These are phyloP conservation scores for Eucalyptus regnans DNA, from an alignment of 345 rosid species.

Conservation along the genomic window DNA sequence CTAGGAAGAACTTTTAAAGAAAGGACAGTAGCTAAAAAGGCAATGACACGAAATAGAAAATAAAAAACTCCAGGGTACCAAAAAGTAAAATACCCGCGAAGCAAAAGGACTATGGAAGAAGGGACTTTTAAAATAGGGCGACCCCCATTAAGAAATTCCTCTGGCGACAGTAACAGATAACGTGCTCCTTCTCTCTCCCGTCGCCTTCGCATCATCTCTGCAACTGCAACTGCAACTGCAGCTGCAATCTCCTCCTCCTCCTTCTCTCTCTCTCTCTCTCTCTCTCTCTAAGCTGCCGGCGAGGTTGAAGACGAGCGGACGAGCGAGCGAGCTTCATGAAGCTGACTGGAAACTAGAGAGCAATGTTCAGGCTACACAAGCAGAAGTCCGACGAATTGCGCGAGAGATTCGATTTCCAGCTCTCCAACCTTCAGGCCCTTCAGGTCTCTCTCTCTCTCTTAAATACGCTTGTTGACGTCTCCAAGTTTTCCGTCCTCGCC, in stretches of 20 bases:
- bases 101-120: background rate
- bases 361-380: constrained; percentile 45
- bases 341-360: background rate
- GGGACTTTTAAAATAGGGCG: background rate
- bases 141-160: background rate
- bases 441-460: constrained; percentile 21
- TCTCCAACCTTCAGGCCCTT: constrained; percentile 38
- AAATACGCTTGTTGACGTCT: background rate
- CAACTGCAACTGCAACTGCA: background rate
- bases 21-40: background rate
- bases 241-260: background rate
- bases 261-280: background rate
- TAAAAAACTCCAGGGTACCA: background rate
- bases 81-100: background rate
- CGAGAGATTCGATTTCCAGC: constrained; percentile 32
- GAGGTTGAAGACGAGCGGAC: background rate
- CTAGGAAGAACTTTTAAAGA: background rate
- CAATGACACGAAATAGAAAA: no score
- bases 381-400: constrained; percentile 30
- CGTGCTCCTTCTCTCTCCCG: background rate
- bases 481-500: background rate
- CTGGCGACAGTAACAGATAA: constrained; percentile 2
- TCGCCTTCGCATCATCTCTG: background rate
- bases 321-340: background rate
- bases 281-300: background rate